Evolutionary conservation across 495 filamentous ascomycete genomes (phyloP), one percentile per base, ranked within the genome.

Genomic region (Aspergillus baeticus): DNA sequence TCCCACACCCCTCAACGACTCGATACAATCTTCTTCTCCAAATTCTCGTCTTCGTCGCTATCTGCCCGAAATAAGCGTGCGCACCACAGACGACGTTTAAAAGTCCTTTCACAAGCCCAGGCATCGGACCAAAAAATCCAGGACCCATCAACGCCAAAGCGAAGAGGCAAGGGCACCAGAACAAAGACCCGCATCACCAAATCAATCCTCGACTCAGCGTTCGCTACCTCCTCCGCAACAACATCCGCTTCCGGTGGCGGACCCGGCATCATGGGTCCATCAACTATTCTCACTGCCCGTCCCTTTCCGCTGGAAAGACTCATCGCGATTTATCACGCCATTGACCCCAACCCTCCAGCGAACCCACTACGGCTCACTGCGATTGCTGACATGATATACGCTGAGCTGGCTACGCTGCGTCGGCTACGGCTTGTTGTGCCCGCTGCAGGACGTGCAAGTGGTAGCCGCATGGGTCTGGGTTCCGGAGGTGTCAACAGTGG

Each of bases 291-390:
- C 11, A 87, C 92, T 14, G 76, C 76, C 1, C 87, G 91, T 50
- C 83, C 91, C 3, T 98, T 97, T 64, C 82, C 89, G 15, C 73
- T 97, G 10, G 94, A 98, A 74, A 79, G 94, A 4, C 77, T 96
- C 71, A 74, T 96, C 18, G 91, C 93, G 0, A 95, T 98, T 22
- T 92, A 93, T 61, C 85, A 87, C 22, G 86, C 88, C 1, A 85
- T 97, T 39, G 72, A 88, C 33, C 86, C 87, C 1, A 86, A 92
- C 54, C 82, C 75, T 10, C 70, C 83, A 1, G 65, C 77, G 10
- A 80, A 79, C 20, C 70, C 85, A 59, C 77, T 84, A 13, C 64
- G 69, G 29, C 60, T 64, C 22, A 63, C 63, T 15, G 76, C 69
- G 0, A 76, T 80, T 18, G 77, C 81, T 33, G 83, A 84, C n/a